Evolutionary conservation across 768 basidiomycete genomes (phyloP), one percentile per base, ranked within the genome.

Genomic region (Polyporus arcularius): DNA sequence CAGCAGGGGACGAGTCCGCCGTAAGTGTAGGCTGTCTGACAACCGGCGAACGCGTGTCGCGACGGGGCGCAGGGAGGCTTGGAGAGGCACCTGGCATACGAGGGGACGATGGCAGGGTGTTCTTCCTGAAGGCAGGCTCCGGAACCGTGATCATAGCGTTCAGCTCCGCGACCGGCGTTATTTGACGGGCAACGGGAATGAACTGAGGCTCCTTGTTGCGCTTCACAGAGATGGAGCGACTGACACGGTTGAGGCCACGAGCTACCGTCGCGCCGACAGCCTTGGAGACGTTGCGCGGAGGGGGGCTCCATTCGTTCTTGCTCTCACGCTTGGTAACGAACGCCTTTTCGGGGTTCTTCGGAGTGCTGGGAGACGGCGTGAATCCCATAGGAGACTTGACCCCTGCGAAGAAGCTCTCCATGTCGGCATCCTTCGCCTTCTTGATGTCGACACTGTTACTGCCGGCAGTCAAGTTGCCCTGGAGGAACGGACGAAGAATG

Each of bases 401-500:
- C 35, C 62, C 64, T 1, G 68, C 65, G 31, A 63, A 61, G 57
- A 70, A 73, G 57, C 67, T 73, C 48, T 67, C 66, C 45, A 58
- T 60, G 52, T 63, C 68, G 4, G 53, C 41, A 43, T 65, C 60
- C 51, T 52, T 58, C 40, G 28, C 18, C 54, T 58, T 55, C 48
- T 40, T 42, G 28, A 16, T 35, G 16, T 11, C 21, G 7, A 39
- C 30, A 16, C 42, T 38, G 40, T 6, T 21, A 4, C 47, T 48
- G 8, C 51, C 39, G 9, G 43, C 35, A 31, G 50, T 43, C 28
- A 52, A 39, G 26, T 54, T 43, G 4, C 50, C 71, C 60, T 80
- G 74, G 65, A 86, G 80, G 26, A 81, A 81, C 28, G 82, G 82
- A 9, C 78, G 76, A 38, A 92, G 74, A 53, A 88, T 79, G 10